Percentiles rank a stretch among this genome's conserved stretches.
Evolutionary conservation across 495 filamentous ascomycete genomes (phyloP).

Genomic region (Hyaloscypha finlandica): DNA sequence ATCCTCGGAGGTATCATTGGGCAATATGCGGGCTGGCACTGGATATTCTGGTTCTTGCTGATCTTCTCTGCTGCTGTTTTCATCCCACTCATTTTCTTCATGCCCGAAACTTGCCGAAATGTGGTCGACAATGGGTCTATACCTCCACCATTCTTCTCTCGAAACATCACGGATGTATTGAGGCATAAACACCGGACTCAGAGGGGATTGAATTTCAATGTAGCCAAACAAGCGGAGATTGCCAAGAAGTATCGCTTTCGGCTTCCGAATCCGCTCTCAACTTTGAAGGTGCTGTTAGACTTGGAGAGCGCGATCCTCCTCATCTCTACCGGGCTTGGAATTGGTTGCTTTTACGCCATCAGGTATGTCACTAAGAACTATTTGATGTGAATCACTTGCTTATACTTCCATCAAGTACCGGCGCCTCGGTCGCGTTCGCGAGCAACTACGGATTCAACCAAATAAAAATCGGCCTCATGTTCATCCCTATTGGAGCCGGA

Average conservation of each 20-base stretch:
- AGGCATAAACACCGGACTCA: conserved; percentile 31
- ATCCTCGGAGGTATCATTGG: conserved; percentile 62
- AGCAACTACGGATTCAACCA: conserved; percentile 59
- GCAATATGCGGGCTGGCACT: conserved; percentile 64
- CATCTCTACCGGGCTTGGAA: conserved; percentile 12
- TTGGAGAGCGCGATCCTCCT: conserved; percentile 23
- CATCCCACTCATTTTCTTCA: conserved; percentile 31
- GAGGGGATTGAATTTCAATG: conserved; percentile 16
- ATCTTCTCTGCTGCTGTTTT: conserved; percentile 56
- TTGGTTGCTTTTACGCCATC: conserved; percentile 27
- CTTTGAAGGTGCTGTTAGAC: conserved; percentile 12
- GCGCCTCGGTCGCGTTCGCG: conserved; percentile 48
- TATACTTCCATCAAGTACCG: conserved; percentile 35
- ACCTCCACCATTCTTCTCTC: conserved; percentile 43
- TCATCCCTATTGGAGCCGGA: conserved; percentile 61
- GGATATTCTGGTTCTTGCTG: conserved; percentile 69
- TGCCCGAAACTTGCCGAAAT: conserved; percentile 66
- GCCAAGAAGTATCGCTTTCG: conserved; percentile 35
- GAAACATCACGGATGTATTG: conserved; percentile 40
- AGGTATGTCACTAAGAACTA: conserved; percentile 2
- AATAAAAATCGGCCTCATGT: conserved; percentile 60
- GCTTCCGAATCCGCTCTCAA: conserved; percentile 61
- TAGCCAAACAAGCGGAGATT: conserved; percentile 22
- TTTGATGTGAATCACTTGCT: background rate
- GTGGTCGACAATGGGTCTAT: conserved; percentile 70